Evolutionary conservation across 2,329 filamentous ascomycete species (phyloP), one percentile per base, ranked within the genome.

Genomic region (Trichoderma oligosporum): DNA sequence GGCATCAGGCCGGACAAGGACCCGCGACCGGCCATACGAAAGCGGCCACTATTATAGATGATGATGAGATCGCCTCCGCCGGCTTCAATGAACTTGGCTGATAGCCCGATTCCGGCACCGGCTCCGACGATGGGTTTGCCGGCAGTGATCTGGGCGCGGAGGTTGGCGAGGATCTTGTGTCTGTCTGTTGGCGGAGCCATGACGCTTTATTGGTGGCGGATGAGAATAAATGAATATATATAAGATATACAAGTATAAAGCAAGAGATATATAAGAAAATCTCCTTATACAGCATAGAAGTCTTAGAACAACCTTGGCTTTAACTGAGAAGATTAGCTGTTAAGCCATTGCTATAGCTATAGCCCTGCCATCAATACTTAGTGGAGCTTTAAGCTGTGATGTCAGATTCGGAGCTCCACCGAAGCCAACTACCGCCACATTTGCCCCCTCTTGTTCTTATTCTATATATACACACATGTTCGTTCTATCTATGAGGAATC

Each of bases 1-100:
- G 86, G 85, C 84, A 88, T 87, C 48, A 88, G 70, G 0, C 86
- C 86, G 0, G 86, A 85, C 9, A 89, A 70, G 0, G 84, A 88
- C 0, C 86, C 86, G 39, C 83, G 76, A 0, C 87, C 86, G 0
- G 85, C 86, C 87, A 90, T 89, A 8, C 86, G 82, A 67, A 86
- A 89, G 4, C 86, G 80, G 0, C 86, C 86, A 35, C 82, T 85
- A 69, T 89, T 89, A 75, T 89, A 89, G 63, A 89, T 80, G 61
- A 88, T 83, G 65, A 89, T 87, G 39, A 89, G 73, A 64, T 89
- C 85, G 12, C 80, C 83, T 60, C 85, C 84, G 35, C 86, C 86
- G 44, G 78, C 78, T 68, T 89, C 86, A 61, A 88, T 80, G 64
- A 81, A 86, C 64, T 89, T 89, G 59, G 86, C 86, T 2, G 84